Conservation (phyloP, 2,329 filamentous ascomycete genomes). For the Alternaria hordeiaustralica region DNA sequence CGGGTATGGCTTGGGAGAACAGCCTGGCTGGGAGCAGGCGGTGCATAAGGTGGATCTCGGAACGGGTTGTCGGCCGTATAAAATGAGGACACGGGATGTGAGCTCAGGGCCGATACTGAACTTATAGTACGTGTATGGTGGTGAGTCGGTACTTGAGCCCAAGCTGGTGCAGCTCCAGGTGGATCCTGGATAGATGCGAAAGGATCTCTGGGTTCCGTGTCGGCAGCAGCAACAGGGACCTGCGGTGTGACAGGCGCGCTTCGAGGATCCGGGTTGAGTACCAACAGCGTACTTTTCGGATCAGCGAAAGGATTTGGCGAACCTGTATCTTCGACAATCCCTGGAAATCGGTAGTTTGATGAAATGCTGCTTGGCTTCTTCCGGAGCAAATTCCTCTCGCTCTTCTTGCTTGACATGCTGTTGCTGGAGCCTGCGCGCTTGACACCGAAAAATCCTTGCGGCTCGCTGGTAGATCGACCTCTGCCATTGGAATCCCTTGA, state of each 20-base stretch:
- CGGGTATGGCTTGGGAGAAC: conserved; percentile 29
- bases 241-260: conserved; percentile 34
- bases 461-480: conserved; percentile 38
- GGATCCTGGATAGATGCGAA: conserved; percentile 41
- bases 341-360: conserved; percentile 35
- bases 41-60: conserved; percentile 30
- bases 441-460: conserved; percentile 30
- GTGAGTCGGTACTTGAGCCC: conserved; percentile 25
- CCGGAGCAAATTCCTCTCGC: conserved; percentile 36
- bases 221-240: conserved; percentile 30
- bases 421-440: conserved; percentile 34
- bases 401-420: conserved; percentile 42
- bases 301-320: conserved; percentile 40
- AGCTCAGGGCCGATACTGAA: conserved; percentile 36
- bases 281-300: conserved; percentile 24
- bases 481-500: conserved; percentile 34
- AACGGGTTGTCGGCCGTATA: conserved; percentile 34
- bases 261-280: conserved; percentile 36
- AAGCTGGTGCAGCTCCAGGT: conserved; percentile 33
- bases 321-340: conserved; percentile 35
- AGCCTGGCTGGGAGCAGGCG: conserved; percentile 33
- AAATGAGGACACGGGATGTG: conserved; percentile 38
- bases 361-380: conserved; percentile 41
- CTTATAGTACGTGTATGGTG: conserved; percentile 40
- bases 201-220: conserved; percentile 31